These are phyloP conservation scores for Penicillium corylophilum DNA, from an alignment of 2,329 filamentous ascomycete genomes.

Conservation along the genomic window DNA sequence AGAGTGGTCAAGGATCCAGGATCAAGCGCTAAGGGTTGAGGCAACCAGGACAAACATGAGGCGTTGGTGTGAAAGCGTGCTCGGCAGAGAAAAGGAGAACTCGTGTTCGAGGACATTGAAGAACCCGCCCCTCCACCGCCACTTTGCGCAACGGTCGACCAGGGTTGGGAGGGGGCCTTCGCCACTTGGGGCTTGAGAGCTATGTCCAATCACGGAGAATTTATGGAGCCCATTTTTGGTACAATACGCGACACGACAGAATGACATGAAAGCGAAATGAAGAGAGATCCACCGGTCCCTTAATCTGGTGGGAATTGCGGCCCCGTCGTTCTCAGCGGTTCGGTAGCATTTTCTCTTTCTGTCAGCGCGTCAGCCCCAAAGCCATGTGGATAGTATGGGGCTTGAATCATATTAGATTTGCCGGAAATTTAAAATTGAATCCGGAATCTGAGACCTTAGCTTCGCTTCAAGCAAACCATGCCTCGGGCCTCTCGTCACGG, in stretches of 20 bases:
- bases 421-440: neutral
- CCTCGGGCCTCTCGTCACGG: neutral
- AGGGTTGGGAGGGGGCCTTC: constrained; percentile 10
- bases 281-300: constrained; percentile 17
- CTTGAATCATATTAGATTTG: neutral
- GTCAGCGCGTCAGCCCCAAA: neutral
- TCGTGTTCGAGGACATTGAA: constrained; percentile 15
- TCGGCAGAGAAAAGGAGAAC: constrained; percentile 5
- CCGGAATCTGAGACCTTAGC: constrained; percentile 2
- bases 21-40: too few relatives aligned
- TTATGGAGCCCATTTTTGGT: neutral
- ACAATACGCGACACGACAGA: neutral
- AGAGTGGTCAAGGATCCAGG: too few relatives aligned
- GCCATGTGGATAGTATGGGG: neutral
- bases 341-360: constrained; percentile 13
- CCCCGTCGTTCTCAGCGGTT: constrained; percentile 4
- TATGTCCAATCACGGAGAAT: constrained; percentile 19
- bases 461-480: neutral
- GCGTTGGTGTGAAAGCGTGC: neutral
- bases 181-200: constrained; percentile 17
- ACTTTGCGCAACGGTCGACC: constrained; percentile 11
- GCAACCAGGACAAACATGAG: neutral
- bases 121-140: constrained; percentile 16
- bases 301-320: constrained; percentile 15
- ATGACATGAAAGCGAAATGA: neutral